Evolutionary conservation across 1,139 yeast species (phyloP).

Genomic region (Geotrichum klebahnii): DNA sequence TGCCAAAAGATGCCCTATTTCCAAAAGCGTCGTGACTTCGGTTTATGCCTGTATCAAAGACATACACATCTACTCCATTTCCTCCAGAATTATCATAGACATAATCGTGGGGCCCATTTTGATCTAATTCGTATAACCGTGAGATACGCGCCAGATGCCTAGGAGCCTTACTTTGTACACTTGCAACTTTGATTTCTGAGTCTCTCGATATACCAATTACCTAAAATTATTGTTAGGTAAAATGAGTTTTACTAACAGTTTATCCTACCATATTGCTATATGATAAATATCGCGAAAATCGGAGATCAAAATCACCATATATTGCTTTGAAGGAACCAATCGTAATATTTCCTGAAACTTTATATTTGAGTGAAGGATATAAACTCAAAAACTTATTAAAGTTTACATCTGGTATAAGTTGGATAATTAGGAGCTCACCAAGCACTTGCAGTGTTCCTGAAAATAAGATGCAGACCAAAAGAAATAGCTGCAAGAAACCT

Average conservation of each 20-base stretch:
- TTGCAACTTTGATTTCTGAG: conserved; percentile 31
- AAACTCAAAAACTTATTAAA: conserved; percentile 29
- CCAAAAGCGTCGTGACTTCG: conserved; percentile 57
- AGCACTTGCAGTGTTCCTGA: neutral
- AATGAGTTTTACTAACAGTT: neutral
- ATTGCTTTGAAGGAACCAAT: conserved; percentile 34
- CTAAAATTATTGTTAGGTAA: conserved; percentile 21
- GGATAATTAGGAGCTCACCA: conserved; percentile 27
- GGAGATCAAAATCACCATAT: conserved; percentile 31
- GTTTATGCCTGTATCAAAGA: conserved; percentile 70
- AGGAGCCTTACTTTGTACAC: conserved; percentile 54
- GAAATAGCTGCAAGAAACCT: neutral
- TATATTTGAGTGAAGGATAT: conserved; percentile 30
- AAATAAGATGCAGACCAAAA: neutral
- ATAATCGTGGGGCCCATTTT: conserved; percentile 38
- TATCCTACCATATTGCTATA: conserved; percentile 28
- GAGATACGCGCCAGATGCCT: conserved; percentile 66
- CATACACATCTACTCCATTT: conserved; percentile 59
- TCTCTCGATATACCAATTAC: conserved; percentile 35
- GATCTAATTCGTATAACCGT: conserved; percentile 44
- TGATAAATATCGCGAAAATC: conserved; percentile 27
- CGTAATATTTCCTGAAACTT: conserved; percentile 28
- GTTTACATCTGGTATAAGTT: conserved; percentile 30
- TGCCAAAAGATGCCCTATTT: conserved; percentile 55
- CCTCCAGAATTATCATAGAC: conserved; percentile 46